Percentiles rank a stretch among this genome's conserved stretches.
Conservation (phyloP, 73 alveolate genomes). For the Effrenium voratum region DNA sequence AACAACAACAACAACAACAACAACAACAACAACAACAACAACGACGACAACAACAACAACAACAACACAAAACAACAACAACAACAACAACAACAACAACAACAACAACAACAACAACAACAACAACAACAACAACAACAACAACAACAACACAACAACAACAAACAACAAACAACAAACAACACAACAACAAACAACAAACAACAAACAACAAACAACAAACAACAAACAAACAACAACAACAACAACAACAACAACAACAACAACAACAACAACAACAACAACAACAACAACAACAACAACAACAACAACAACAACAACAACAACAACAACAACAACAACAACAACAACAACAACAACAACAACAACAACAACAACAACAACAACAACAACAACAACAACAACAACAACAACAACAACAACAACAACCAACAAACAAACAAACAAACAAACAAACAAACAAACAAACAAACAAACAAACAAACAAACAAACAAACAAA, state of each 20-base stretch:
- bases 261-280: background rate
- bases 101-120: background rate
- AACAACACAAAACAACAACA: background rate
- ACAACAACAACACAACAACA: background rate
- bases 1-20: background rate
- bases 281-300: background rate
- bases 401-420: background rate
- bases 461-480: no score
- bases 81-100: background rate
- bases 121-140: background rate
- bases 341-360: background rate
- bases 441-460: no score
- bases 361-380: no score
- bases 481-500: no score
- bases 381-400: background rate
- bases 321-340: background rate
- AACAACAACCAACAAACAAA: no score
- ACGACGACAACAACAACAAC: no score
- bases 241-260: background rate
- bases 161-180: background rate
- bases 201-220: no score
- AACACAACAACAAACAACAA: background rate
- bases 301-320: background rate
- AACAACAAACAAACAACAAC: background rate
- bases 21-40: background rate